phyloP scores from a whole-genome alignment of 768 basidiomycete species.

The Podaxis sp. region DNA sequence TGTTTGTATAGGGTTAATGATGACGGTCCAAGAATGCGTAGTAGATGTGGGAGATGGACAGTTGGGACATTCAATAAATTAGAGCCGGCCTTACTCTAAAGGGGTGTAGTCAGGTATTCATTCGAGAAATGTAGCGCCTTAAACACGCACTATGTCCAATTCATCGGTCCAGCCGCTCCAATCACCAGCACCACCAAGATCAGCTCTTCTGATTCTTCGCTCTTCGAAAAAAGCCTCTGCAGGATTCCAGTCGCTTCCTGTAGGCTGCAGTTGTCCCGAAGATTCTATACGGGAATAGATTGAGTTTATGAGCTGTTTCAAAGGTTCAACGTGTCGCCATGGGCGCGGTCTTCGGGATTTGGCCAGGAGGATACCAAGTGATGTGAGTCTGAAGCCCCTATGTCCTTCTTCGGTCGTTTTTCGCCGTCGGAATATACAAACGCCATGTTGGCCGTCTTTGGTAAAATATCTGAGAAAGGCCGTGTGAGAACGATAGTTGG shows the following conservation, averaged over 20 bases:
- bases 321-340: conserved; percentile 66
- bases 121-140: conserved; percentile 6
- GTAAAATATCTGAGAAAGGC: conserved; percentile 10
- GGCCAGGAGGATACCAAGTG: conserved; percentile 72
- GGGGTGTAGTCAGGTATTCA: neutral
- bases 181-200: conserved; percentile 55
- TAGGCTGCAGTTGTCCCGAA: conserved; percentile 46
- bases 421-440: conserved; percentile 73
- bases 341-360: conserved; percentile 67
- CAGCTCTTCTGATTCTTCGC: conserved; percentile 48
- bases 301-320: conserved; percentile 57
- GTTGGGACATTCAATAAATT: conserved; percentile 39
- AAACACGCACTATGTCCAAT: conserved; percentile 48
- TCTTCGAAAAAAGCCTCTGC: conserved; percentile 66
- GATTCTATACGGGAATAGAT: conserved; percentile 54
- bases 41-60: conserved; percentile 70
- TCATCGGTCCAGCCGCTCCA: conserved; percentile 75
- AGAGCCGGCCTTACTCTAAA: conserved; percentile 23
- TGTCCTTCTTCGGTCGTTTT: conserved; percentile 70
- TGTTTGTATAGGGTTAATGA: conserved; percentile 79
- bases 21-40: conserved; percentile 78
- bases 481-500: neutral
- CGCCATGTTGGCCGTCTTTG: conserved; percentile 70
- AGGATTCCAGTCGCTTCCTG: conserved; percentile 62
- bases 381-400: conserved; percentile 77